Base-by-base conservation (phyloP, 192 early-diverging fungal species). In the Funneliformis mosseae region DNA sequence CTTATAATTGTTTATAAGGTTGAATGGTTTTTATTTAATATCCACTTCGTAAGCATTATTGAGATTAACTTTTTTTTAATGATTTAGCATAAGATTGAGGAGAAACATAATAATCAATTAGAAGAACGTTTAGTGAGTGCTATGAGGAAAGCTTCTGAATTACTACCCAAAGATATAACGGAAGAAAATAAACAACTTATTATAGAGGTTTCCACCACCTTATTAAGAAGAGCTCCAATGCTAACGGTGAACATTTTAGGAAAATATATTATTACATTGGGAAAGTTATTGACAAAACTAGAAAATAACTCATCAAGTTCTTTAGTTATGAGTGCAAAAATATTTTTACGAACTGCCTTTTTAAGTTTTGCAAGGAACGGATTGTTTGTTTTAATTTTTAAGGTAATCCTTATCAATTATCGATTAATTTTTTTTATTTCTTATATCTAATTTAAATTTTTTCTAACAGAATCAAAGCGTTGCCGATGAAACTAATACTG, bases 381-480 rank as follows among this genome's bases (percentile, higher is more conserved):
- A 14, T 82, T 91, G n/a, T 91, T 91, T 84, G 88, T 91, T 2
- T 82, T 91, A 21, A 85, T 91, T 27, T 91, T 91, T 61, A 91
- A 91, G 82, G 90, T 91, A 81, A 25, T 23, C 59, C 11, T n/a
- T 5, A 38, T n/a, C 43, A 38, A 7, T 46, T 45, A 64, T n/a
- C n/a, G n/a, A n/a, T n/a, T 39, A 41, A 60, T 43, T 62, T 67
- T 21, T 63, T 50, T 41, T 27, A 23, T 14, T 45, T 5, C 1
- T 61, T 38, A 7, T 33, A 2, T 73, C 71, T 75, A 46, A 28
- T 70, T 70, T 43, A 21, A n/a, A 70, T 66, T 66, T 66, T 14
- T 48, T 77, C 27, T 28, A 38, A 45, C 48, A 79, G 78, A 71
- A 79, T 76, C 76, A 84, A 82, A 85, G 81, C 59, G 85, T 85